Percentiles rank a stretch among this genome's conserved stretches.
Conservation (phyloP, 441 rosid species). For the Pelargonium citronellum region DNA sequence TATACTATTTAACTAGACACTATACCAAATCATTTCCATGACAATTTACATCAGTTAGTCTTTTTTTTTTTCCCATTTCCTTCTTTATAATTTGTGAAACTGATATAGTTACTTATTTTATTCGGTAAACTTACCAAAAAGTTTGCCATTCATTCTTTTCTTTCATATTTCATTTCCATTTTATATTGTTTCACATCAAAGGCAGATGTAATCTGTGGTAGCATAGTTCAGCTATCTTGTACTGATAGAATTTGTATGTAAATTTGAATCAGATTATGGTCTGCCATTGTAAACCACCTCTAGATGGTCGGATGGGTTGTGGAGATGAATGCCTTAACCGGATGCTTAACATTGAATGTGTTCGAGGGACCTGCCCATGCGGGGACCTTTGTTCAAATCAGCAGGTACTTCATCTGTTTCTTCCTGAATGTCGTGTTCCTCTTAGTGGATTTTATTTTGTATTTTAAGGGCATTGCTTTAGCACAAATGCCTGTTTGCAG, state of each 20-base stretch:
- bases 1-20: too few species aligned
- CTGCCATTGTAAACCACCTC: slow-evolving; percentile 73
- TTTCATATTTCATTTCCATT: too few species aligned
- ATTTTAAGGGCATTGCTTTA: slow-evolving; percentile 22
- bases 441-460: slow-evolving; percentile 6
- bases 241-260: slow-evolving; percentile 15
- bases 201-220: slow-evolving; percentile 4
- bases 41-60: too few species aligned
- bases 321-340: slow-evolving; percentile 94
- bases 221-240: slow-evolving; percentile 7
- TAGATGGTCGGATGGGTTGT: slow-evolving; percentile 62
- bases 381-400: slow-evolving; percentile 87
- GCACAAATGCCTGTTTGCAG: slow-evolving; percentile 44
- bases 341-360: slow-evolving; percentile 93
- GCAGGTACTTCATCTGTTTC: slow-evolving; percentile 46
- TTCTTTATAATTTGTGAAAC: too few species aligned
- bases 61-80: too few species aligned
- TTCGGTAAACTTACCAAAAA: too few species aligned
- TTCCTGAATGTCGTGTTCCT: slow-evolving; percentile 6
- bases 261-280: slow-evolving; percentile 72
- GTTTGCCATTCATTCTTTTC: too few species aligned
- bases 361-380: slow-evolving; percentile 86
- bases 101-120: too few species aligned
- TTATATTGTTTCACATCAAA: too few species aligned
- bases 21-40: too few species aligned